Evolutionary conservation across 2,329 filamentous ascomycete genomes (phyloP).

Genomic region (Nigrospora sphaerica): DNA sequence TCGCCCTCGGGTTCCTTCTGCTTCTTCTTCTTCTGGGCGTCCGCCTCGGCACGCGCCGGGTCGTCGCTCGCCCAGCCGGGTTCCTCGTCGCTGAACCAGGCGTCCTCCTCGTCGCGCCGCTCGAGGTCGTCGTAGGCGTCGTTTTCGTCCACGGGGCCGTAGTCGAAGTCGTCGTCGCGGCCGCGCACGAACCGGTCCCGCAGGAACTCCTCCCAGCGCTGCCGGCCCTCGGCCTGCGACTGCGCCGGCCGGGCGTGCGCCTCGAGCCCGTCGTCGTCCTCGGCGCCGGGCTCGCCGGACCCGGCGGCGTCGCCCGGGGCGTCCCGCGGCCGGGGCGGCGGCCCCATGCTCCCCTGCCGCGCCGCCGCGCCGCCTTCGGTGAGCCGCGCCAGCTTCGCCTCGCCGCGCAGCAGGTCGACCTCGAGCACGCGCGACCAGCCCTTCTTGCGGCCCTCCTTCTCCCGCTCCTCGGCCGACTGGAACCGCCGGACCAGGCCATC

Average conservation of each 20-base stretch:
- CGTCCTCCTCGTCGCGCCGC: conserved; percentile 60
- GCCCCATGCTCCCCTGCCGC: background rate
- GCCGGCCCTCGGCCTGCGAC: conserved; percentile 58
- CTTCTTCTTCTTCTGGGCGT: conserved; percentile 15
- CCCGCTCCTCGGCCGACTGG: conserved; percentile 65
- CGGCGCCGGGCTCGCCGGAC: background rate
- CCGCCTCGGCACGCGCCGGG: conserved; percentile 16
- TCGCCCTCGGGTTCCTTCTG: conserved; percentile 38
- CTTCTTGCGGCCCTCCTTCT: conserved; percentile 64
- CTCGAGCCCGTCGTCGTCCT: conserved; percentile 35
- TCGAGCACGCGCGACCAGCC: conserved; percentile 76
- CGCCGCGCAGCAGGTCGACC: conserved; percentile 67
- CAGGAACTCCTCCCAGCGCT: conserved; percentile 67
- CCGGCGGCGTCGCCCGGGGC: background rate
- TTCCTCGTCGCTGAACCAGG: conserved; percentile 75
- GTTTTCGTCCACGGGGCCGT: conserved; percentile 60
- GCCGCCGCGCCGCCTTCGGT: conserved; percentile 4
- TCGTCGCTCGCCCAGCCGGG: conserved; percentile 52
- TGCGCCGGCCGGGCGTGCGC: conserved; percentile 24
- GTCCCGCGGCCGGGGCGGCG: background rate
- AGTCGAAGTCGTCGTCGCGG: conserved; percentile 73
- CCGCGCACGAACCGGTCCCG: conserved; percentile 68
- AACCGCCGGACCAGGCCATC: conserved; percentile 73
- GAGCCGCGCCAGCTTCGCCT: conserved; percentile 64
- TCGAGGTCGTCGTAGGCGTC: conserved; percentile 61